A percentile compares a stretch with the other conserved stretches of the same genome.
Conservation (phyloP, 768 basidiomycete genomes). For the Botryobasidium botryosum region DNA sequence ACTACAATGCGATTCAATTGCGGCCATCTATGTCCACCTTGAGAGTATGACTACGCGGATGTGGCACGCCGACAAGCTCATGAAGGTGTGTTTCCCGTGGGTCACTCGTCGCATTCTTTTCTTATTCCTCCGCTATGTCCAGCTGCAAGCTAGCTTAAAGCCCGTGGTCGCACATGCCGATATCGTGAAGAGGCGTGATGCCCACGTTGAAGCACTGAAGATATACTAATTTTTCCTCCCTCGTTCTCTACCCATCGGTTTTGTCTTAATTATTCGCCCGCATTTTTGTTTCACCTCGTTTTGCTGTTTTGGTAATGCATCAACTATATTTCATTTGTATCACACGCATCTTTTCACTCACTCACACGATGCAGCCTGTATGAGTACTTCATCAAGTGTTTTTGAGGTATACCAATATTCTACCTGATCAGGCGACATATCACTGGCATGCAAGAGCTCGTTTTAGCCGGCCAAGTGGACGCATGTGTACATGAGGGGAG, state of each 20-base stretch:
- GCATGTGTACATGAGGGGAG: too few relatives aligned
- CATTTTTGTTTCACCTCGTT: not conserved
- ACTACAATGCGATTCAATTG: slow-evolving; percentile 64
- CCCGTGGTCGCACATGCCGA: slow-evolving; percentile 35
- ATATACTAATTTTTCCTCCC: not conserved
- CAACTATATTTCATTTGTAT: not conserved
- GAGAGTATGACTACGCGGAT: slow-evolving; percentile 81
- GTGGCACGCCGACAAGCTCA: slow-evolving; percentile 83
- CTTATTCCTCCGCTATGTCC: not conserved
- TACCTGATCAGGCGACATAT: too few relatives aligned
- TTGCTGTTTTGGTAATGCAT: too few relatives aligned
- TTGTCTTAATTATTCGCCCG: not conserved
- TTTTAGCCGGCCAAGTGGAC: too few relatives aligned
- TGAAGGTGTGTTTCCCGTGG: slow-evolving; percentile 45
- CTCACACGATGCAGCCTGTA: not conserved
- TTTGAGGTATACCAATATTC: too few relatives aligned
- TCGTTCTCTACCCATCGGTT: not conserved
- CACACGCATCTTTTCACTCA: not conserved
- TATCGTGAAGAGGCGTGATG: slow-evolving; percentile 34
- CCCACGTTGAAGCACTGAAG: slow-evolving; percentile 28
- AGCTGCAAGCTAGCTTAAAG: slow-evolving; percentile 46
- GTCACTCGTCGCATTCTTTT: not conserved
- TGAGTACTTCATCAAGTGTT: not conserved
- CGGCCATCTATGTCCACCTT: slow-evolving; percentile 76
- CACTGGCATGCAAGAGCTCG: too few relatives aligned